phyloP scores from a whole-genome alignment of 441 rosid species.

The Pelargonium fulgidum region DNA sequence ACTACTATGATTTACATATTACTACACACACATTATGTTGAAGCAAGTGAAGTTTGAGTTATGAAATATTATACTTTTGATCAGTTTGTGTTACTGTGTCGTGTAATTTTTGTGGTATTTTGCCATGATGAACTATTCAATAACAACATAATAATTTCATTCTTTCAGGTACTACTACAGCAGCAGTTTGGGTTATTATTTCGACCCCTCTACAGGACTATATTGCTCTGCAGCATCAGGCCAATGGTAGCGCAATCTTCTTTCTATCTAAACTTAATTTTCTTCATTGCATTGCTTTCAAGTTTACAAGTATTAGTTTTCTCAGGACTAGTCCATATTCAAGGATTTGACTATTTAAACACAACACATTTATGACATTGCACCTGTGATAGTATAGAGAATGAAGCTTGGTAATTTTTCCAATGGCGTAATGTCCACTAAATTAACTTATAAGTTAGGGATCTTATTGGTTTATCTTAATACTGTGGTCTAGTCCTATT shows the following conservation, averaged over 20 bases:
- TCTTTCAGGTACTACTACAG: conserved; percentile 80
- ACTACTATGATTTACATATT: neutral
- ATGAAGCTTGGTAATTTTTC: neutral
- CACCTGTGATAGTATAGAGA: neutral
- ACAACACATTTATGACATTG: neutral
- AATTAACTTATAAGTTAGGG: neutral
- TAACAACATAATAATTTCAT: neutral
- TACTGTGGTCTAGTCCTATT: neutral
- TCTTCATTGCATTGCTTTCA: neutral
- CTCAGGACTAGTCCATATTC: neutral
- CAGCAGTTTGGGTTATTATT: conserved; percentile 80
- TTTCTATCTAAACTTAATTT: neutral
- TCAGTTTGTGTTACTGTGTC: neutral
- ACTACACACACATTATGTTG: neutral
- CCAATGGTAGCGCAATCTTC: conserved; percentile 50
- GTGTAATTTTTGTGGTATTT: neutral
- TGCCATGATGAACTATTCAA: neutral
- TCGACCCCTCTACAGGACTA: conserved; percentile 73
- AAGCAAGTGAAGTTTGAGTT: neutral
- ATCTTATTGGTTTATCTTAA: neutral
- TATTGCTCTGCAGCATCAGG: conserved; percentile 76
- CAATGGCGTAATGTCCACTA: neutral
- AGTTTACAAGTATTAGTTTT: neutral
- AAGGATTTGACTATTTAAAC: neutral
- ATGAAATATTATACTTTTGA: neutral